Evolutionary conservation across 495 filamentous ascomycete species (phyloP).

Genomic region (Daldinia concentrica): DNA sequence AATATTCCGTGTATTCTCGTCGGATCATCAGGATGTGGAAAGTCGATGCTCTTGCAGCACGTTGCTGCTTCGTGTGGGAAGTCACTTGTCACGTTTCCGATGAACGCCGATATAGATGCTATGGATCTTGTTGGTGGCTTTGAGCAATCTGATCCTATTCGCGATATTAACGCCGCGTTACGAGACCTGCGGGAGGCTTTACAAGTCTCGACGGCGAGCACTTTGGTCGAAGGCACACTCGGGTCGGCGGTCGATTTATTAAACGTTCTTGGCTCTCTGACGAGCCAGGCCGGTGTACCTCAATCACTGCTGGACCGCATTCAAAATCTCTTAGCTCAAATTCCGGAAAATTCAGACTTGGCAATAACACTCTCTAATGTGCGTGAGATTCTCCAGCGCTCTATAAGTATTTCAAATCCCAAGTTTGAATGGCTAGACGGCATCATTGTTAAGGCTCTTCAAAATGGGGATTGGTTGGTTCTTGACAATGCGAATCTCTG

Average conservation of each 20-base stretch:
- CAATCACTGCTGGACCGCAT: constrained; percentile 47
- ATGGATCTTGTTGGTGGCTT: constrained; percentile 98
- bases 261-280: constrained; percentile 45
- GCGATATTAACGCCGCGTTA: constrained; percentile 67
- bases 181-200: constrained; percentile 65
- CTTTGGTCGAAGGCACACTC: constrained; percentile 56
- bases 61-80: constrained; percentile 81
- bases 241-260: constrained; percentile 56
- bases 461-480: constrained; percentile 89
- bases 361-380: constrained; percentile 44
- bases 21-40: constrained; percentile 86
- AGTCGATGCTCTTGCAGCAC: constrained; percentile 78
- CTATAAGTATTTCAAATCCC: constrained; percentile 67
- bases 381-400: constrained; percentile 51
- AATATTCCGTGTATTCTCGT: constrained; percentile 89
- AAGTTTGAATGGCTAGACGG: constrained; percentile 98
- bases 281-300: constrained; percentile 42
- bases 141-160: constrained; percentile 86
- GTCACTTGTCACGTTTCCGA: constrained; percentile 75
- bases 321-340: constrained; percentile 40
- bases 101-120: constrained; percentile 93
- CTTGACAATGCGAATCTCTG: constrained; percentile 98
- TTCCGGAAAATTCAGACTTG: constrained; percentile 43
- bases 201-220: constrained; percentile 60
- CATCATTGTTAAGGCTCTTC: constrained; percentile 83